These are phyloP conservation scores for Penicillium samsonianum DNA, from an alignment of 495 filamentous ascomycete genomes.

Conservation along the genomic window DNA sequence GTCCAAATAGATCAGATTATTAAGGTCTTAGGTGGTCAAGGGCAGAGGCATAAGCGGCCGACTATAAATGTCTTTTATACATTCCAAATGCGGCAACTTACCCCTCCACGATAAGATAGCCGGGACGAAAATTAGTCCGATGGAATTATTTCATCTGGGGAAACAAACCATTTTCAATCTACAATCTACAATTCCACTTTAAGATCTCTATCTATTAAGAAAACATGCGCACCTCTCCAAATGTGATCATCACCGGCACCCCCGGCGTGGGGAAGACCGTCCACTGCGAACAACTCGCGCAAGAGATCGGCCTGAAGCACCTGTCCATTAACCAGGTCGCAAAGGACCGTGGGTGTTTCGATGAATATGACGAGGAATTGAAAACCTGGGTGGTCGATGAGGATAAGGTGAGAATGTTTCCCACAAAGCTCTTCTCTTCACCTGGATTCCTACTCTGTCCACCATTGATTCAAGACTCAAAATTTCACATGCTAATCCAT, in stretches of 20 bases:
- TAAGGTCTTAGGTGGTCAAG: too few relatives aligned
- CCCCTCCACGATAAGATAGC: conserved; percentile 30
- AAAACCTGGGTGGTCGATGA: conserved; percentile 95
- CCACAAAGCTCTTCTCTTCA: not conserved
- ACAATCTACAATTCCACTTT: conserved; percentile 1
- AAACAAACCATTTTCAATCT: conserved; percentile 12
- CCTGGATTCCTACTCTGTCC: not conserved
- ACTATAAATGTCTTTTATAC: conserved; percentile 7
- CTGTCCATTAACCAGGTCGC: conserved; percentile 87
- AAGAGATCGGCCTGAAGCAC: conserved; percentile 73
- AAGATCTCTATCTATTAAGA: conserved; percentile 17
- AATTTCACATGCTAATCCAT: conserved; percentile 16
- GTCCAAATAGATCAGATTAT: too few relatives aligned
- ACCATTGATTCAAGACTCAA: not conserved
- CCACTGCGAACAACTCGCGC: conserved; percentile 76
- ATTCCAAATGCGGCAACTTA: conserved; percentile 11
- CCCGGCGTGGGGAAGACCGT: conserved; percentile 95
- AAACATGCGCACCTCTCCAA: conserved; percentile 63
- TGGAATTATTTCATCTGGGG: conserved; percentile 19
- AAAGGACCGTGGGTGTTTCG: conserved; percentile 79
- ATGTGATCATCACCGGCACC: conserved; percentile 93
- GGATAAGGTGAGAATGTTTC: conserved; percentile 71
- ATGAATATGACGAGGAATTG: conserved; percentile 80
- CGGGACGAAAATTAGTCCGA: conserved; percentile 22
- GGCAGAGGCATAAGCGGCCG: too few relatives aligned